Base-by-base conservation (phyloP, 2,329 filamentous ascomycete genomes). In the Coniochaeta sp. region DNA sequence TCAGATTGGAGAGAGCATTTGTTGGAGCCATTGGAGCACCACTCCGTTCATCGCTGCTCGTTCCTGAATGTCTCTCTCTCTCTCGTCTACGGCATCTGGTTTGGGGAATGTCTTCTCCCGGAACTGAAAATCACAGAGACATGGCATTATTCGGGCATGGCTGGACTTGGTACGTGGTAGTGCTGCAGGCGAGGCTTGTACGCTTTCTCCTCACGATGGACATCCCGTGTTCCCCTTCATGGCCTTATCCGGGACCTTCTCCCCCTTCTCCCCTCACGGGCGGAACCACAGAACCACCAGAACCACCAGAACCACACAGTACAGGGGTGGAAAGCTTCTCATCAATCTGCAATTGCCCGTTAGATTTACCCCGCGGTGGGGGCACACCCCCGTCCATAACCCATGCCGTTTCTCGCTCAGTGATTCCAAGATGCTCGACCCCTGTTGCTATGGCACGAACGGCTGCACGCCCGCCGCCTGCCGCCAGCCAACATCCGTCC, bases 301-400 rank as follows among this genome's bases (percentile, higher is more conserved):
- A 8, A 6, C 38, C 20, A 30, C 42, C 27, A 28, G 9, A 32
- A 9, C 30, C 30, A 32, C 9, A 9, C 30, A 32, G n/a, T n/a
- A 32, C 9, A 9, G 30, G n/a, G 30, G 30, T 32, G 9, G 30
- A 32, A 9, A 32, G n/a, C 9, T n/a, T n/a, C 38, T 42, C 14
- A 38, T 38, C 26, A 31, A 48, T 48, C 45, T 28, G 28, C 24
- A 48, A 48, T 48, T 48, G 45, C 45, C 45, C 45, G 45, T 48
- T 9, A n/a, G 10, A 16, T 48, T 48, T 48, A 48, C 45, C 45
- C 45, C 45, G 45, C 45, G 45, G 45, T 48, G 45, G 45, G 45
- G 45, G 45, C 26, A n/a, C n/a, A n/a, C n/a, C n/a, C n/a, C n/a
- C n/a, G n/a, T n/a, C n/a, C n/a, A n/a, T n/a, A n/a, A n/a, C 42